A percentile compares a stretch with the other conserved stretches of the same genome.
phyloP scores from a whole-genome alignment of 176 grass and related monocot species.

The Eragrostis nindensis region DNA sequence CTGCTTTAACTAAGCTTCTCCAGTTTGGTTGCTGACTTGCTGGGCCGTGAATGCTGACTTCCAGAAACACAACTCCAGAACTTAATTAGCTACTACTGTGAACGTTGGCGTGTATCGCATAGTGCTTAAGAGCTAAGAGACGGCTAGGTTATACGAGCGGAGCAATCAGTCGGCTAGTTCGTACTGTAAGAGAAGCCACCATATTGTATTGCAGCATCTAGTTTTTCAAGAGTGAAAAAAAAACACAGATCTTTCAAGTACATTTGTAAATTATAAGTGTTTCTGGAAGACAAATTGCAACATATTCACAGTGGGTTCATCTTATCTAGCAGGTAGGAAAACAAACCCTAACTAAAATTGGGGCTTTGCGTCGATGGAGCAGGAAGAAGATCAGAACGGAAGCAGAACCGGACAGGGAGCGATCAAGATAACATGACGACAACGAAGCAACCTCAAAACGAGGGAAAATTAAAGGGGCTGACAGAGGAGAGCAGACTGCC shows the following conservation, averaged over 20 bases:
- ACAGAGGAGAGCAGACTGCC: no score
- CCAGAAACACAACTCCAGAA: not conserved
- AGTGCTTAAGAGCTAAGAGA: not conserved
- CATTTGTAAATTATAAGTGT: no score
- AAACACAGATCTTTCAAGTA: no score
- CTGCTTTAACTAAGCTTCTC: not conserved
- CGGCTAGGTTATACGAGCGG: not conserved
- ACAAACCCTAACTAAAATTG: not conserved
- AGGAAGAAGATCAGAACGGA: not conserved
- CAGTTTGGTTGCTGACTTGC: slow-evolving; percentile 21
- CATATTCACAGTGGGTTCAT: no score
- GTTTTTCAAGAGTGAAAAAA: not conserved
- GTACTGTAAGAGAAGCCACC: not conserved
- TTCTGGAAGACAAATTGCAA: no score
- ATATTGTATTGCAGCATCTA: not conserved
- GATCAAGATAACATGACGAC: not conserved
- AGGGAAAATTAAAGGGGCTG: not conserved
- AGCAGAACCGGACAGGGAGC: not conserved
- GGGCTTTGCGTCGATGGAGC: not conserved
- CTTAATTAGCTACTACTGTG: not conserved
- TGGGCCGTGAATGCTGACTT: not conserved
- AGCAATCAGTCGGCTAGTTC: not conserved
- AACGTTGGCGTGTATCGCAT: not conserved
- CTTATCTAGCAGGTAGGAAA: no score
- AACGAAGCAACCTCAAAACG: not conserved